Evolutionary conservation across 1,284 basidiomycete species (phyloP).

Genomic region (Ustilago cynodontis): DNA sequence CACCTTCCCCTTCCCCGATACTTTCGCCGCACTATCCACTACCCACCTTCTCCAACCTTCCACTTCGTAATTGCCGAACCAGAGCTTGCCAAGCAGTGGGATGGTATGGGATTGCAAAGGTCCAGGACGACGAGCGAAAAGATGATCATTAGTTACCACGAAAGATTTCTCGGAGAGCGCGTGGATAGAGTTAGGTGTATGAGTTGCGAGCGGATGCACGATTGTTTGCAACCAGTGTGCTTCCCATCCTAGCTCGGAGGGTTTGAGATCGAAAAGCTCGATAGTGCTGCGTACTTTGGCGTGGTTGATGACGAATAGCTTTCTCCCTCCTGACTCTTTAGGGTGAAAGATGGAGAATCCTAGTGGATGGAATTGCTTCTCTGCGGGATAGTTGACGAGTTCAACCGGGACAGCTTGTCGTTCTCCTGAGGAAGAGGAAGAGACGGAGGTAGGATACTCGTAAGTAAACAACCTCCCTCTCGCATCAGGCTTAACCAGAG

Average conservation of each 20-base stretch:
- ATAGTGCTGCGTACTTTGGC: slow-evolving; percentile 5
- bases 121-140: slow-evolving; percentile 75
- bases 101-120: slow-evolving; percentile 10
- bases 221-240: slow-evolving; percentile 25
- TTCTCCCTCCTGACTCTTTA: background rate
- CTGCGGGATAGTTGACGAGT: slow-evolving; percentile 19
- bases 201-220: slow-evolving; percentile 41
- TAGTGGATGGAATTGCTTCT: slow-evolving; percentile 39
- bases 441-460: slow-evolving; percentile 7
- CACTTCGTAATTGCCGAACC: background rate
- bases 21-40: background rate
- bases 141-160: slow-evolving; percentile 79
- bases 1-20: background rate
- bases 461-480: slow-evolving; percentile 35
- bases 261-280: slow-evolving; percentile 34
- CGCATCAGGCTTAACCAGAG: slow-evolving; percentile 7
- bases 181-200: slow-evolving; percentile 76
- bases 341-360: slow-evolving; percentile 22
- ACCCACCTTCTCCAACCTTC: background rate
- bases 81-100: slow-evolving; percentile 4
- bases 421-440: background rate
- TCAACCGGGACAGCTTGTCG: slow-evolving; percentile 10
- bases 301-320: slow-evolving; percentile 44
- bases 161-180: slow-evolving; percentile 77
- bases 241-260: slow-evolving; percentile 15